These are phyloP conservation scores for Nannochloris sp. DNA, from an alignment of 139 green algal species.

Conservation along the genomic window DNA sequence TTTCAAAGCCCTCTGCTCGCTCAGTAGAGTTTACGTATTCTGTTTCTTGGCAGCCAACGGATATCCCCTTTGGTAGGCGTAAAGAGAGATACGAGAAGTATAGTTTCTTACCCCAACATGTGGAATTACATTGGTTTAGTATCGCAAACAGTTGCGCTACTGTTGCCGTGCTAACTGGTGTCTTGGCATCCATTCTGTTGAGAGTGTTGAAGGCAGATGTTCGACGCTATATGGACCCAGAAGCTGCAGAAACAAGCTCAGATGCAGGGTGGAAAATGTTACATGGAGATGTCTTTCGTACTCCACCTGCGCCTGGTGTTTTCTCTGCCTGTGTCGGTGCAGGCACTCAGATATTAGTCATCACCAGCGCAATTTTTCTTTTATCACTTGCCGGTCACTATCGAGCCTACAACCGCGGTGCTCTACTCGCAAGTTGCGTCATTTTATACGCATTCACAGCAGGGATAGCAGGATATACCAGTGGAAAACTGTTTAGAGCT, in stretches of 20 bases:
- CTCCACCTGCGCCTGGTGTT: constrained; percentile 62
- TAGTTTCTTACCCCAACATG: constrained; percentile 82
- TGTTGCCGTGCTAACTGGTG: constrained; percentile 87
- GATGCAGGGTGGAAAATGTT: constrained; percentile 82
- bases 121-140: constrained; percentile 95
- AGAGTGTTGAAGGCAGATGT: constrained; percentile 90
- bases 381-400: constrained; percentile 78
- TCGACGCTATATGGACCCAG: constrained; percentile 60
- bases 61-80: constrained; percentile 58
- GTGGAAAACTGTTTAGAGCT: background rate
- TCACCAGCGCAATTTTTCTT: constrained; percentile 69
- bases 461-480: constrained; percentile 8
- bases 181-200: constrained; percentile 92
- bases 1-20: constrained; percentile 36
- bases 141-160: constrained; percentile 95
- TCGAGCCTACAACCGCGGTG: constrained; percentile 88
- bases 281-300: constrained; percentile 90
- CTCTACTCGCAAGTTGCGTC: constrained; percentile 69
- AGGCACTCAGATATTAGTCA: constrained; percentile 69
- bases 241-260: constrained; percentile 14
- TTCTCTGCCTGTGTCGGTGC: constrained; percentile 79
- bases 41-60: constrained; percentile 68
- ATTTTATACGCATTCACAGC: constrained; percentile 86
- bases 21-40: constrained; percentile 71
- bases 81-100: constrained; percentile 86